Conservation (phyloP, 2,329 filamentous ascomycete genomes). For the Aspergillus fumigatus region DNA sequence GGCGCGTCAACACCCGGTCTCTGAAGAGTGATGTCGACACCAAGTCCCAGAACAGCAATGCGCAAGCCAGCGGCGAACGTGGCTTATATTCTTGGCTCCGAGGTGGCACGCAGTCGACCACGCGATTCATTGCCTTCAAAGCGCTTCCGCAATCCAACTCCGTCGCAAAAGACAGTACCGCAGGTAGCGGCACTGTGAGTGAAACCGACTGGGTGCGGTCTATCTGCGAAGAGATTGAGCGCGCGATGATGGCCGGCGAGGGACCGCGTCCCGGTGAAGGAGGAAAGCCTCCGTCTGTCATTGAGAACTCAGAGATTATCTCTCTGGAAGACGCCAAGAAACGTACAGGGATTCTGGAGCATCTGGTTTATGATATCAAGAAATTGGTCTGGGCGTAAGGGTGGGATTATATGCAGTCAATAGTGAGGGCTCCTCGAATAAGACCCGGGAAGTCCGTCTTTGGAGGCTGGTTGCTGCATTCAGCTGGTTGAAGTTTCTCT, state of each 20-base stretch:
- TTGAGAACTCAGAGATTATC: constrained; percentile 68
- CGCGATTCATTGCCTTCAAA: constrained; percentile 42
- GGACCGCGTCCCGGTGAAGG: constrained; percentile 31
- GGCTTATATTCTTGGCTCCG: constrained; percentile 41
- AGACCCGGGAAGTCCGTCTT: not conserved
- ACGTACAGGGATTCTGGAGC: constrained; percentile 80
- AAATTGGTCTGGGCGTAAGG: constrained; percentile 77
- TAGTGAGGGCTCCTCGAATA: not conserved
- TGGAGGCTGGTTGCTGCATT: not conserved
- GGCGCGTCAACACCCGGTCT: constrained; percentile 80
- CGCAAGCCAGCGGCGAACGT: constrained; percentile 32
- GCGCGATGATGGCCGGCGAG: constrained; percentile 54
- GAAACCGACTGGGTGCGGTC: constrained; percentile 54
- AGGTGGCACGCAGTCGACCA: constrained; percentile 23
- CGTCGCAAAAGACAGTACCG: constrained; percentile 15
- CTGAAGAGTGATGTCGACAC: constrained; percentile 56
- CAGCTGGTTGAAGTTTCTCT: not conserved
- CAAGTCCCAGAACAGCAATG: constrained; percentile 22
- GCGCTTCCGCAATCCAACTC: constrained; percentile 35
- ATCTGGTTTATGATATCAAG: constrained; percentile 84
- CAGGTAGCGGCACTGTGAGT: constrained; percentile 26
- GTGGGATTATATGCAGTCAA: not conserved
- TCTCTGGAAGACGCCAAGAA: constrained; percentile 78
- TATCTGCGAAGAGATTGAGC: constrained; percentile 73
- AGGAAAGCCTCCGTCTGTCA: constrained; percentile 23